Percentiles rank a stretch among this genome's conserved stretches.
These are phyloP conservation scores for Pluteus cervinus DNA, from an alignment of 768 basidiomycete species.

Conservation along the genomic window DNA sequence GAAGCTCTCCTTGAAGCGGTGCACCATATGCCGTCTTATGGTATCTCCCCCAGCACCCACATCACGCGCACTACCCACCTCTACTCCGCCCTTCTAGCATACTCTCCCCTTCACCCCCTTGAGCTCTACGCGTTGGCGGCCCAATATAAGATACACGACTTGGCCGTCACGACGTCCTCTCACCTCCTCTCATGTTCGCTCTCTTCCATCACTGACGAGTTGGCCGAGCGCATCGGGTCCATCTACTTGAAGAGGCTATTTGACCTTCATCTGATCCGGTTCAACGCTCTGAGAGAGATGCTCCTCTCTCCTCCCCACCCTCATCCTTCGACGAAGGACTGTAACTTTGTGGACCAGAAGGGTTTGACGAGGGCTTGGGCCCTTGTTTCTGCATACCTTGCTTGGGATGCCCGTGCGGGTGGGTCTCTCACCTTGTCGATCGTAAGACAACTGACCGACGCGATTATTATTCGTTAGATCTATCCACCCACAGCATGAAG, in stretches of 20 bases:
- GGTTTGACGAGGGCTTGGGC: conserved; percentile 31
- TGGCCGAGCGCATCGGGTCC: conserved; percentile 32
- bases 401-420: conserved; percentile 33
- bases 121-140: conserved; percentile 36
- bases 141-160: conserved; percentile 23
- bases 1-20: conserved; percentile 41
- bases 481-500: conserved; percentile 20
- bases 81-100: conserved; percentile 24
- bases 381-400: conserved; percentile 26
- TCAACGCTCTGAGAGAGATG: conserved; percentile 26
- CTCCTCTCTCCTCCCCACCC: conserved; percentile 22
- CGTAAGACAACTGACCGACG: neutral
- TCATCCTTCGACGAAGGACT: conserved; percentile 22
- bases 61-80: conserved; percentile 23
- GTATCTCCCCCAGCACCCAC: conserved; percentile 14
- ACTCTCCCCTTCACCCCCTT: conserved; percentile 28
- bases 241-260: conserved; percentile 35
- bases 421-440: conserved; percentile 6
- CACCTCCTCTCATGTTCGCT: conserved; percentile 31
- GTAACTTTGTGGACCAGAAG: conserved; percentile 27
- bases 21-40: conserved; percentile 23
- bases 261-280: conserved; percentile 29
- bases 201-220: conserved; percentile 27
- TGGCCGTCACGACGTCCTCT: conserved; percentile 34
- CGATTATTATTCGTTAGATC: conserved; percentile 14